Evolutionary conservation across 2,329 filamentous ascomycete species (phyloP).

Genomic region (Paecilomyces niveus): DNA sequence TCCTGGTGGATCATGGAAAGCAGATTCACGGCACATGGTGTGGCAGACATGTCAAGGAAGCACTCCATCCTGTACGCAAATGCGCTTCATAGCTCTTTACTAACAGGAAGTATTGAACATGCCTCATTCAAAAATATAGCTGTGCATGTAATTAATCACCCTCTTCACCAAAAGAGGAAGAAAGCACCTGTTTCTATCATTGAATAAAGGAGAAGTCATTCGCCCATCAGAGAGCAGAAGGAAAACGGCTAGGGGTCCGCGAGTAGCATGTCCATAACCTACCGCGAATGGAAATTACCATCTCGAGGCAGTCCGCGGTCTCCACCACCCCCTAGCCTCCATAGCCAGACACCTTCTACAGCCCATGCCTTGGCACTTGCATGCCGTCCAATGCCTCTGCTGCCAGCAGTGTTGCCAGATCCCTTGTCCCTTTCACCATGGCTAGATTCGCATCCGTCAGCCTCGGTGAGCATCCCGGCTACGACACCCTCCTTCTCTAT

Average conservation of each 20-base stretch:
- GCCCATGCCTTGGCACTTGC: constrained; percentile 77
- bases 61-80: too few species aligned
- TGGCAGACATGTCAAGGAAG: too few species aligned
- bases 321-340: constrained; percentile 60
- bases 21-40: too few species aligned
- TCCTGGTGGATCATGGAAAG: too few species aligned
- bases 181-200: too few species aligned
- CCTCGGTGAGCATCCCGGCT: constrained; percentile 69
- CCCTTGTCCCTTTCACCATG: constrained; percentile 40
- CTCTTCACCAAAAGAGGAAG: too few species aligned
- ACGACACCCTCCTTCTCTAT: constrained; percentile 71
- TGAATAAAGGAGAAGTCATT: neutral
- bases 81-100: too few species aligned
- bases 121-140: too few species aligned
- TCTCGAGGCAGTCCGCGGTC: constrained; percentile 34
- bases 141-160: too few species aligned
- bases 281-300: constrained; percentile 21
- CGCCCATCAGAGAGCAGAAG: neutral
- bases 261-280: constrained; percentile 1
- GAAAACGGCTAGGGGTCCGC: neutral
- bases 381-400: constrained; percentile 47
- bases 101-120: too few species aligned
- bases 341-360: constrained; percentile 82
- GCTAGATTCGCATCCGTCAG: constrained; percentile 45
- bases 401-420: neutral